Base-by-base conservation (phyloP, 345 rosid species). In the Populus alba region DNA sequence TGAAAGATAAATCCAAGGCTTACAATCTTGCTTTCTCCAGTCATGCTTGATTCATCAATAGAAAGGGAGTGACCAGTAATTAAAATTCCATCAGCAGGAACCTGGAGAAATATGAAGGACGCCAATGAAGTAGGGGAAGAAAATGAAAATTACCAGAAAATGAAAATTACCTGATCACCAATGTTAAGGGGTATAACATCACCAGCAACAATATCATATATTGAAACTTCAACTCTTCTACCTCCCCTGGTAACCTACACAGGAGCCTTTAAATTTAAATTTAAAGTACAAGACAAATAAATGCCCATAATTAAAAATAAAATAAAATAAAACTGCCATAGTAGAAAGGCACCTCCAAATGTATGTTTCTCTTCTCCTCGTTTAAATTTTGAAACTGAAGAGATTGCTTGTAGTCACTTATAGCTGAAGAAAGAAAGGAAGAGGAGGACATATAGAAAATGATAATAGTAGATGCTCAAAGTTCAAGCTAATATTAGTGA, bases 31-130 rank as follows among this genome's bases (percentile, higher is more conserved):
- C 99, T 97, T 86, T 97, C 99, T 70, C 99, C 99, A 33, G 99
- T 97, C 99, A 97, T 97, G 92, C 98, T 97, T 78, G 99, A 97
- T 86, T 97, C 98, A 71, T 97, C 97, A 61, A 94, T 90, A 27
- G 94, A 88, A 78, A 97, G 98, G 81, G 99, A 96, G 85, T 96
- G 99, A 70, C 99, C 95, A 75, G 88, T 83, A 74, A 94, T 84
- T 80, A 94, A 79, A 84, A 97, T 82, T 87, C 99, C 99, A 89
- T 96, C 99, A 72, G 99, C 98, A 20, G 99, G 98, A 49, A 96
- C 97, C 99, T 96, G 84, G 17, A 72, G 45, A 75, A 22, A 33
- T 18, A 59, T n/a, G 35, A 23, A 70, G 23, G 71, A 37, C 10
- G 16, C 38, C 22, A 8, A 70, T 49, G 49, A 41, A 59, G 35